Evolutionary conservation across 371 early-diverging fungal species (phyloP).

Genomic region (Syncephalastrum sp.): DNA sequence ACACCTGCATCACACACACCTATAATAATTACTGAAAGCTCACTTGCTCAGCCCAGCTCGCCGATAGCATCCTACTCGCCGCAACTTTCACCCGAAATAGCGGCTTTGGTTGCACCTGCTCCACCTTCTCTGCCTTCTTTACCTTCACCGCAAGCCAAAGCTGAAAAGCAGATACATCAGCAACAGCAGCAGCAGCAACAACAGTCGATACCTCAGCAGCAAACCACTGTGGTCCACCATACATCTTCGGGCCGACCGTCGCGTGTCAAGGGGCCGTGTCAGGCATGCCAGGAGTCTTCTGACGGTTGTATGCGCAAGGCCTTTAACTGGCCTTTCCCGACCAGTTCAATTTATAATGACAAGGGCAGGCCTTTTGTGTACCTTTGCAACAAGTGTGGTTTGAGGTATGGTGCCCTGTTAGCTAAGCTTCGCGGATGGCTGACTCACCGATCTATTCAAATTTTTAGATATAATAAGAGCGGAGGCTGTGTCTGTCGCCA

Average conservation of each 20-base stretch:
- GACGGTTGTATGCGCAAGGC: conserved; percentile 55
- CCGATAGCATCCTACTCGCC: background rate
- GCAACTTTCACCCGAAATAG: conserved; percentile 1
- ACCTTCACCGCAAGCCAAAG: background rate
- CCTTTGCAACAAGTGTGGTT: conserved; percentile 51
- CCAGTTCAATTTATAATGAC: conserved; percentile 29
- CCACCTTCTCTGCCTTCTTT: background rate
- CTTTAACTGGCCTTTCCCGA: conserved; percentile 47
- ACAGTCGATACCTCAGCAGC: background rate
- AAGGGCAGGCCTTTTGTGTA: conserved; percentile 48
- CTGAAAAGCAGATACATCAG: conserved; percentile 1
- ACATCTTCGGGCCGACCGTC: conserved; percentile 26
- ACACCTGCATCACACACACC: too few species aligned
- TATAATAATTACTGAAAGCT: too few species aligned
- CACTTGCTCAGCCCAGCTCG: background rate
- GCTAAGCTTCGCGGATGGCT: background rate
- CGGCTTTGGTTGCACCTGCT: background rate
- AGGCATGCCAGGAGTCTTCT: conserved; percentile 44
- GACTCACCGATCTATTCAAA: conserved; percentile 5
- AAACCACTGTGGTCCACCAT: conserved; percentile 5
- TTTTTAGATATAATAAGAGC: conserved; percentile 44
- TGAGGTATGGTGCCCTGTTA: conserved; percentile 22
- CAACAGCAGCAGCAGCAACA: conserved; percentile 2
- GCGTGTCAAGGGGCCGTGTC: conserved; percentile 46
- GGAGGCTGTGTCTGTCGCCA: conserved; percentile 43